phyloP scores from a whole-genome alignment of 2,329 filamentous ascomycete species.

The Pestalotiopsis fici region DNA sequence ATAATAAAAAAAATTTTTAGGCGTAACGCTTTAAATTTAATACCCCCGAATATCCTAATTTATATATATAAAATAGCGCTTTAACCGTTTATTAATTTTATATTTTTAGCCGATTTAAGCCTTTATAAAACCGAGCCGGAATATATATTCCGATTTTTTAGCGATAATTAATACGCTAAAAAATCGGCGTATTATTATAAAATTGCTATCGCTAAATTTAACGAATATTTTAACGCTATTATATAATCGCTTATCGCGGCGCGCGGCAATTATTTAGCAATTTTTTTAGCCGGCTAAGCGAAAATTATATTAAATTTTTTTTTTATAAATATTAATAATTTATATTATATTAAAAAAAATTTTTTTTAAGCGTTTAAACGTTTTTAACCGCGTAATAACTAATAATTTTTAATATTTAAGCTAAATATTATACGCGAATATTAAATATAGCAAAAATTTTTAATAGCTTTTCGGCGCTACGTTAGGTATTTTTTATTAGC shows the following conservation, averaged over 20 bases:
- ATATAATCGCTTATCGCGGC: background rate
- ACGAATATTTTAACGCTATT: background rate
- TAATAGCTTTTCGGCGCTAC: background rate
- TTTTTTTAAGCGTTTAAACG: background rate
- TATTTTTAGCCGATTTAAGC: background rate
- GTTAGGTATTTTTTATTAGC: background rate
- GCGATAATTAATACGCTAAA: background rate
- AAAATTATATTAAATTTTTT: background rate
- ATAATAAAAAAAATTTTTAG: background rate
- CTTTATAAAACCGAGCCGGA: background rate
- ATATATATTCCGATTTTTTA: background rate
- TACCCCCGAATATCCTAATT: background rate
- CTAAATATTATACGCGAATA: background rate
- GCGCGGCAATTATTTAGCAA: background rate
- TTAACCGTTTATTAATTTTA: background rate
- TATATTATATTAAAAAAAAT: background rate
- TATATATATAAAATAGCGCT: background rate
- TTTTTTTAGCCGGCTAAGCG: background rate
- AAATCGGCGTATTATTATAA: background rate
- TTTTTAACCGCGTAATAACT: too few species aligned
- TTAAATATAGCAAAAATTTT: background rate
- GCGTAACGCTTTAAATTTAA: background rate
- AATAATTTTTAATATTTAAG: background rate
- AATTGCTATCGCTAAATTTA: background rate
- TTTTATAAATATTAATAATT: background rate